phyloP scores from a whole-genome alignment of 2,329 filamentous ascomycete species.

The Lachnellula hyalina region DNA sequence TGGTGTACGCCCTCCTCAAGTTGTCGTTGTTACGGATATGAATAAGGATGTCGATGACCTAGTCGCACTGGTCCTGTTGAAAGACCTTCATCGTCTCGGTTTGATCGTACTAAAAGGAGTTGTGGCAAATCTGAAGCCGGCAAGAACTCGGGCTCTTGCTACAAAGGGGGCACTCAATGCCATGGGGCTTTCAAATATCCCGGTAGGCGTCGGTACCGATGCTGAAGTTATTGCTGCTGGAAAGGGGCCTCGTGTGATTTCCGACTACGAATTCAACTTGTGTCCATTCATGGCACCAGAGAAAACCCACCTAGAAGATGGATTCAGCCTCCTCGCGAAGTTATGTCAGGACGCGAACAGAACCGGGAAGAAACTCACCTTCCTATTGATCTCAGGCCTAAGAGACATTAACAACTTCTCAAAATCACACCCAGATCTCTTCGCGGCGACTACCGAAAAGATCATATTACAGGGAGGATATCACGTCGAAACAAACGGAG shows the following conservation, averaged over 20 bases:
- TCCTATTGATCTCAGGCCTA: slow-evolving; percentile 26
- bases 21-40: slow-evolving; percentile 27
- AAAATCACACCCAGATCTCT: slow-evolving; percentile 6
- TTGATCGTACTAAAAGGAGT: slow-evolving; percentile 24
- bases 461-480: slow-evolving; percentile 26
- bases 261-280: slow-evolving; percentile 19
- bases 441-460: slow-evolving; percentile 11
- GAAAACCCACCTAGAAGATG: slow-evolving; percentile 2
- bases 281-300: slow-evolving; percentile 18
- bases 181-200: slow-evolving; percentile 17
- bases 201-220: slow-evolving; percentile 19
- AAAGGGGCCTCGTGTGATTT: slow-evolving; percentile 2
- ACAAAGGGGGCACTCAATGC: slow-evolving; percentile 22
- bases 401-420: slow-evolving; percentile 22
- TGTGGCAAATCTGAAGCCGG: slow-evolving; percentile 25
- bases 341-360: slow-evolving; percentile 14
- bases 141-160: slow-evolving; percentile 17
- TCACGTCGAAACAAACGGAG: slow-evolving; percentile 2
- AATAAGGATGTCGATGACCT: slow-evolving; percentile 30
- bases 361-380: slow-evolving; percentile 18
- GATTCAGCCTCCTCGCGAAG: slow-evolving; percentile 12
- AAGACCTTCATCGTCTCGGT: slow-evolving; percentile 25
- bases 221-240: slow-evolving; percentile 5
- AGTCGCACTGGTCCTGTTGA: slow-evolving; percentile 24
- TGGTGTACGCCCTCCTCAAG: slow-evolving; percentile 10